Base-by-base conservation (phyloP, 768 basidiomycete species). In the Russula abietina region DNA sequence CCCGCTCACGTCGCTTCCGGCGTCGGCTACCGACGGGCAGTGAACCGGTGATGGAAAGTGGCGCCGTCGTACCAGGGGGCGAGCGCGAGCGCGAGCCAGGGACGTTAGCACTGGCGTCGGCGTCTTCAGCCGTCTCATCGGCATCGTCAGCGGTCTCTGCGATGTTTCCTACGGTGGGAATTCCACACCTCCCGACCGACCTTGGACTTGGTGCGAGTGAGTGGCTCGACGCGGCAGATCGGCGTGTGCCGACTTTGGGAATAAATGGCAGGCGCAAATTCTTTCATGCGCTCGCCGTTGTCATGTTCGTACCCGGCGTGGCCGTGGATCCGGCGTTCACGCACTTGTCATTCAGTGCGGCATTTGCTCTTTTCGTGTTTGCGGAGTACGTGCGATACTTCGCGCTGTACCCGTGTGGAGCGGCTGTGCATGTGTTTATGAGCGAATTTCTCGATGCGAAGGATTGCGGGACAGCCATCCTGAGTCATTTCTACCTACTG, bases 321-420 rank as follows among this genome's bases (percentile, higher is more conserved):
- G 91, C 87, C 1, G 74, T 92, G 71, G 97, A 98, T 74, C 95
- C 97, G 26, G 95, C 96, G 2, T 99, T 99, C 75, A 87, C 91
- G 36, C 95, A 98, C 73, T 77, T 98, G 49, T 86, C 94, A 10
- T 97, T 99, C 77, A 95, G 91, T 69, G 88, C 85, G 22, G 96
- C 96, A 2, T 98, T 99, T 74, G 88, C 97, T 10, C 74, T 93
- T 67, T 98, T 99, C 78, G 91, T 87, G 26, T 98, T 99, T 73
- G 87, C 91, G 61, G 97, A 99, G 77, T 98, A 98, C 77, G 84
- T 98, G 66, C 91, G 97, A 62, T 99, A 98, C 75, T 99, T 98
- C 75, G 97, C 97, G 41, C 83, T 99, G 54, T 98, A 97, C 76
- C 97, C 97, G 3, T 91, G 98, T 69, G 93, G 94, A 16, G 95